Conservation (phyloP, 208 protist species). For the Trypanosomatidae sp. region DNA sequence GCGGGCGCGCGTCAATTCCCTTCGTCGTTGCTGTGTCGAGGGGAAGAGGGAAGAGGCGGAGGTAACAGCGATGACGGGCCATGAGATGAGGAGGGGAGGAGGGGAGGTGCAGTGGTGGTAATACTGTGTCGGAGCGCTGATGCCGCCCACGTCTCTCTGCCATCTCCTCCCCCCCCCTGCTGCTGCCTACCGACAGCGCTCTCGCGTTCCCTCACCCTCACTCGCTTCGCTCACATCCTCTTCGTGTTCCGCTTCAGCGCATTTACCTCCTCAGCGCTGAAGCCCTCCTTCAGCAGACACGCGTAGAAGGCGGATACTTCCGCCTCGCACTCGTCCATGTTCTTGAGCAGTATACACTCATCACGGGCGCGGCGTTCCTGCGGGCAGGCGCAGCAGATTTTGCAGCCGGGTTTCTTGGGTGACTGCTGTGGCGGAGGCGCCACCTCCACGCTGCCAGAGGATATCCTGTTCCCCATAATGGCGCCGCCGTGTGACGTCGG, state of each 20-base stretch:
- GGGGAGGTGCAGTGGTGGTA: not conserved
- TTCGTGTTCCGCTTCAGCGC: slow-evolving; percentile 43
- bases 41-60: not conserved
- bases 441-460: not conserved
- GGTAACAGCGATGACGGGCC: not conserved
- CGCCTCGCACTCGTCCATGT: slow-evolving; percentile 57
- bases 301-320: slow-evolving; percentile 72
- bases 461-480: slow-evolving; percentile 11
- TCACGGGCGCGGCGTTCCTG: slow-evolving; percentile 64
- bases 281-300: slow-evolving; percentile 78
- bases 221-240: slow-evolving; percentile 27
- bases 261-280: slow-evolving; percentile 63
- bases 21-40: not conserved
- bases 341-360: slow-evolving; percentile 76
- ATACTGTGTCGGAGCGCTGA: not conserved
- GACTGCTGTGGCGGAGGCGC: not conserved
- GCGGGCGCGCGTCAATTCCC: too few species aligned
- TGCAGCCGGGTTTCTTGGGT: slow-evolving; percentile 56
- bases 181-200: not conserved
- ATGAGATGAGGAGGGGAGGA: not conserved
- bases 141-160: not conserved
- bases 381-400: slow-evolving; percentile 89
- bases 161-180: not conserved
- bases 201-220: not conserved
- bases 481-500: not conserved